A percentile compares a stretch with the other conserved stretches of the same genome.
phyloP scores from a whole-genome alignment of 208 protist genomes.

The Crithidia expoeki region DNA sequence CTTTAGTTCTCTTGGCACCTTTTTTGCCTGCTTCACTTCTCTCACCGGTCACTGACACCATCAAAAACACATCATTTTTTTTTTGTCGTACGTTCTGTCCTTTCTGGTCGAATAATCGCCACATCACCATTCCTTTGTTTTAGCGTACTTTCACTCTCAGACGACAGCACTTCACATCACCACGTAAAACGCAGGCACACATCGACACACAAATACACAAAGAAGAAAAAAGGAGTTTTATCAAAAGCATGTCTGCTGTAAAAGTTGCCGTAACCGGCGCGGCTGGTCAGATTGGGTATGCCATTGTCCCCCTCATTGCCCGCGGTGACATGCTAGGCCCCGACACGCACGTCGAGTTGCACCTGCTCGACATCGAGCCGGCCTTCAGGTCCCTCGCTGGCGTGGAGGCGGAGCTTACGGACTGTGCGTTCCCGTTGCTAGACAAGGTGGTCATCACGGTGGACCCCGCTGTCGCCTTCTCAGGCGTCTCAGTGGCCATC shows the following conservation, averaged over 20 bases:
- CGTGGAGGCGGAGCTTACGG: conserved; percentile 92
- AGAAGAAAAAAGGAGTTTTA: too few species aligned
- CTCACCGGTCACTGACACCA: not conserved
- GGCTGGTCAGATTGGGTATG: conserved; percentile 97
- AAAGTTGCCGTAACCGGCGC: conserved; percentile 94
- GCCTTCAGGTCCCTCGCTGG: conserved; percentile 82
- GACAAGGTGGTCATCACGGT: conserved; percentile 72
- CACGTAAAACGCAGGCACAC: conserved; percentile 1
- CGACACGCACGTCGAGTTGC: conserved; percentile 89
- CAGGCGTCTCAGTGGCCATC: conserved; percentile 78
- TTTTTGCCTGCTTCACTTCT: conserved; percentile 11
- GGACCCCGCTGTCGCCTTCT: conserved; percentile 85
- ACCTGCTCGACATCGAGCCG: conserved; percentile 90
- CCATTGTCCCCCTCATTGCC: conserved; percentile 93
- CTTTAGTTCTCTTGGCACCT: too few species aligned
- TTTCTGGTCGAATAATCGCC: too few species aligned
- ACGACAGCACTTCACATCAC: too few species aligned
- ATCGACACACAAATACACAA: not conserved
- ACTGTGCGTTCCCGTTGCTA: conserved; percentile 94
- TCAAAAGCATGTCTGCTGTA: conserved; percentile 22
- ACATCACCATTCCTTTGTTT: conserved; percentile 12
- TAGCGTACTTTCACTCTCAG: too few species aligned
- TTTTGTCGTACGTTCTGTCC: too few species aligned
- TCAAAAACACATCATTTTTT: not conserved
- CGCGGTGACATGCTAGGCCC: conserved; percentile 92